Conservation (phyloP, 2,329 filamentous ascomycete genomes). For the Aspergillus phoenicis region DNA sequence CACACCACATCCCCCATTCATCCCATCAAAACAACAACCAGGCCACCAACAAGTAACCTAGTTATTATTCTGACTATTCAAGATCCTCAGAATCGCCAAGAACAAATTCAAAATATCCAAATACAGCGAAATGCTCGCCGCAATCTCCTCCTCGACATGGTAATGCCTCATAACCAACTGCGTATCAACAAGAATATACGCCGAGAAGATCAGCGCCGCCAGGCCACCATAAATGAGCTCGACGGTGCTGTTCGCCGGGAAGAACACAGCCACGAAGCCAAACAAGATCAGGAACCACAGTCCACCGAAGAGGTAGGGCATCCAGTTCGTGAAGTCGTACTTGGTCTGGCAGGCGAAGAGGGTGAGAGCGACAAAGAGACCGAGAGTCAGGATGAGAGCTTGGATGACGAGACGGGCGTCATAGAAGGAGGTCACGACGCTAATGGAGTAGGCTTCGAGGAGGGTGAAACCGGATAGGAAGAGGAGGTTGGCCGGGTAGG, state of each 20-base stretch:
- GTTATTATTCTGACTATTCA: conserved; percentile 96
- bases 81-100: conserved; percentile 88
- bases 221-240: conserved; percentile 85
- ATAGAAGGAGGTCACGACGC: conserved; percentile 90
- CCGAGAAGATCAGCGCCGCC: conserved; percentile 85
- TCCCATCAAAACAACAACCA: background rate
- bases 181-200: conserved; percentile 93
- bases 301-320: conserved; percentile 88
- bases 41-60: conserved; percentile 46
- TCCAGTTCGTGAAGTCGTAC: conserved; percentile 98
- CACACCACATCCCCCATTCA: background rate
- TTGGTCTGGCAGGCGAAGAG: conserved; percentile 95
- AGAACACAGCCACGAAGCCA: conserved; percentile 88
- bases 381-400: conserved; percentile 80
- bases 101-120: conserved; percentile 97
- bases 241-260: conserved; percentile 76
- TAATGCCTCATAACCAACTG: conserved; percentile 94
- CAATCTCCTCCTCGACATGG: conserved; percentile 97
- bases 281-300: conserved; percentile 91
- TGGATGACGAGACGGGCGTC: conserved; percentile 81
- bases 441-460: conserved; percentile 90
- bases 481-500: conserved; percentile 89
- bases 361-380: conserved; percentile 65
- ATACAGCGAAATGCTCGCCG: conserved; percentile 90
- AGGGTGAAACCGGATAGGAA: conserved; percentile 90